Conservation (phyloP, 768 basidiomycete genomes). For the Filobasidium floriforme region DNA sequence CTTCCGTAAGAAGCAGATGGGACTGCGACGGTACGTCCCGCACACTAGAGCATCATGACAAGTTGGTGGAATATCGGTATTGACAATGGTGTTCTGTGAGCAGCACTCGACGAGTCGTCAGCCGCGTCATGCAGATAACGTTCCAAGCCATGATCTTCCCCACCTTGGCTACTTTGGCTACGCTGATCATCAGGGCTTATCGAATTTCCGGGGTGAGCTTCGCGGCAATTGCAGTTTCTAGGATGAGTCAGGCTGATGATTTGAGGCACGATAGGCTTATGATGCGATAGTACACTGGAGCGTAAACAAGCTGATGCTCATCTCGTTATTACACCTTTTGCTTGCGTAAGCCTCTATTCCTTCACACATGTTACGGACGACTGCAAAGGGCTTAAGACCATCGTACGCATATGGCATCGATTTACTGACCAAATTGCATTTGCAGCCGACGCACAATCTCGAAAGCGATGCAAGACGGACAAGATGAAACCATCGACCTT, state of each 20-base stretch:
- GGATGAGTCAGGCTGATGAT: background rate
- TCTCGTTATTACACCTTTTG: background rate
- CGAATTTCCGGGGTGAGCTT: background rate
- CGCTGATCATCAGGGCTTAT: background rate
- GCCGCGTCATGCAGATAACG: background rate
- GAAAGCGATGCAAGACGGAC: background rate
- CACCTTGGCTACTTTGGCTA: background rate
- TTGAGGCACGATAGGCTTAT: background rate
- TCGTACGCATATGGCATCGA: background rate
- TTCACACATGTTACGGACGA: too few relatives aligned
- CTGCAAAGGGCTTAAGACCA: too few relatives aligned
- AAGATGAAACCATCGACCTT: background rate
- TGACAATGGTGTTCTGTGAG: background rate
- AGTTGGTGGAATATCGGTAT: too few relatives aligned
- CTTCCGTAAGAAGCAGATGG: background rate
- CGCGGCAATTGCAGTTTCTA: background rate
- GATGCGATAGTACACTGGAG: background rate
- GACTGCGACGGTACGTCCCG: background rate
- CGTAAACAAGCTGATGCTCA: background rate
- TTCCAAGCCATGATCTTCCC: constrained; percentile 2
- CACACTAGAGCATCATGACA: background rate
- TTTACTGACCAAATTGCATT: background rate
- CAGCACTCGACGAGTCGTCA: background rate
- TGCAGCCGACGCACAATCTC: background rate
- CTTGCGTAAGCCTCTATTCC: background rate